A percentile compares a stretch with the other conserved stretches of the same genome.
These are phyloP conservation scores for Solanum pimpinellifolium DNA, from an alignment of 257 asterid species.

Conservation along the genomic window DNA sequence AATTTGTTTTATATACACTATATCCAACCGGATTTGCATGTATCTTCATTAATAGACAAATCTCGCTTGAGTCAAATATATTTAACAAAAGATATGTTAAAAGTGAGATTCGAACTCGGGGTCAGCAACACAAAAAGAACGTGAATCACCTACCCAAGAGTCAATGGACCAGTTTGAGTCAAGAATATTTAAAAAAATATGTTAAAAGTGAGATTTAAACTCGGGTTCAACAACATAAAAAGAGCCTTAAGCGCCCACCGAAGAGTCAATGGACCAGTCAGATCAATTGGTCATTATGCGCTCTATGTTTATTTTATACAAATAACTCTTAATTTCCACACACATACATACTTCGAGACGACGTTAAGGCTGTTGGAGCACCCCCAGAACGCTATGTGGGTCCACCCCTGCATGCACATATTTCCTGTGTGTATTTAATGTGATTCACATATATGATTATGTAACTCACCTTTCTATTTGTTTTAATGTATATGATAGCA, in stretches of 20 bases:
- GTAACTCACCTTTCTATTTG: neutral
- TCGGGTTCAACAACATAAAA: neutral
- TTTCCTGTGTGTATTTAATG: neutral
- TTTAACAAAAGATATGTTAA: too few relatives aligned
- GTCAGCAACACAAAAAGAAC: neutral
- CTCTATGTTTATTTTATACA: too few relatives aligned
- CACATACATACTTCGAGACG: too few relatives aligned
- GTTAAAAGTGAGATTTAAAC: neutral
- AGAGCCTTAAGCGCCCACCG: neutral
- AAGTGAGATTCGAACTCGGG: neutral
- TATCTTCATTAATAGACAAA: neutral
- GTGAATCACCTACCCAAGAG: neutral
- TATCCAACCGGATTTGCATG: neutral
- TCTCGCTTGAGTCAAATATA: neutral
- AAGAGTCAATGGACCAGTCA: neutral
- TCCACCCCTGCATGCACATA: neutral
- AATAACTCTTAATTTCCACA: neutral
- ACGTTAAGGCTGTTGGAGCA: neutral
- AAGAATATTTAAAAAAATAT: too few relatives aligned
- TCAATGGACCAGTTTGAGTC: neutral
- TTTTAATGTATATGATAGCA: too few relatives aligned
- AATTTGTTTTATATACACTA: too few relatives aligned
- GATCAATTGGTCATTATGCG: neutral
- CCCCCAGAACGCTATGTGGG: neutral
- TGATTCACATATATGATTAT: neutral